Percentiles rank a stretch among this genome's conserved stretches.
Evolutionary conservation across 495 filamentous ascomycete species (phyloP).

Genomic region (Ramalina peruviana): DNA sequence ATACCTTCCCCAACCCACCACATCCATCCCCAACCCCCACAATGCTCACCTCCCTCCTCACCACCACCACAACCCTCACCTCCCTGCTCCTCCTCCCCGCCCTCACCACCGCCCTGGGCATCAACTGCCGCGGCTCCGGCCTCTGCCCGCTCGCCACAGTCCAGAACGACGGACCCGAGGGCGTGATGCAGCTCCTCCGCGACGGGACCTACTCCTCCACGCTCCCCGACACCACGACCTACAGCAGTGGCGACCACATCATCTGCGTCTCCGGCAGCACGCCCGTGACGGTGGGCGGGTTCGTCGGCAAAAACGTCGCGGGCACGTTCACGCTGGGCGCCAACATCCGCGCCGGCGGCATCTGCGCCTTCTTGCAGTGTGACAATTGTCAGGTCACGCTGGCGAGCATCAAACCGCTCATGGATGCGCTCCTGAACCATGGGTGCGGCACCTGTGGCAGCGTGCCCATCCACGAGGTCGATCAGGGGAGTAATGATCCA

Average conservation of each 20-base stretch:
- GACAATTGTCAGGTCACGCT: not conserved
- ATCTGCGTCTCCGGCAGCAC: conserved; percentile 2
- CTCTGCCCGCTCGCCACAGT: conserved; percentile 1
- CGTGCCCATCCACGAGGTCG: conserved; percentile 16
- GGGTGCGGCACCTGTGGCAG: conserved; percentile 15
- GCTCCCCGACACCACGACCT: not conserved
- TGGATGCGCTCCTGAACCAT: conserved; percentile 14
- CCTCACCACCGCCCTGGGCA: conserved; percentile 1
- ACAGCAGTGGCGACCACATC: conserved; percentile 3
- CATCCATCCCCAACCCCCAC: not conserved
- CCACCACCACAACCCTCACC: not conserved
- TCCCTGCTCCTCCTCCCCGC: not conserved
- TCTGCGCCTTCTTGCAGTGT: conserved; percentile 8
- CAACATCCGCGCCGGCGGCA: conserved; percentile 3
- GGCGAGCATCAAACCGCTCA: not conserved
- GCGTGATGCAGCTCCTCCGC: conserved; percentile 1
- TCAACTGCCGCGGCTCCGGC: conserved; percentile 9
- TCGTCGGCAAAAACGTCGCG: not conserved
- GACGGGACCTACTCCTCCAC: conserved; percentile 2
- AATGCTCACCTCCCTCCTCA: not conserved
- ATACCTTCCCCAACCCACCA: no score
- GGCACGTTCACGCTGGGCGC: not conserved
- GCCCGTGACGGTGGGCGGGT: not conserved
- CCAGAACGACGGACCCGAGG: not conserved
- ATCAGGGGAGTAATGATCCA: conserved; percentile 15